Base-by-base conservation (phyloP, 106 monocot genomes). In the Cymbidium sinense region DNA sequence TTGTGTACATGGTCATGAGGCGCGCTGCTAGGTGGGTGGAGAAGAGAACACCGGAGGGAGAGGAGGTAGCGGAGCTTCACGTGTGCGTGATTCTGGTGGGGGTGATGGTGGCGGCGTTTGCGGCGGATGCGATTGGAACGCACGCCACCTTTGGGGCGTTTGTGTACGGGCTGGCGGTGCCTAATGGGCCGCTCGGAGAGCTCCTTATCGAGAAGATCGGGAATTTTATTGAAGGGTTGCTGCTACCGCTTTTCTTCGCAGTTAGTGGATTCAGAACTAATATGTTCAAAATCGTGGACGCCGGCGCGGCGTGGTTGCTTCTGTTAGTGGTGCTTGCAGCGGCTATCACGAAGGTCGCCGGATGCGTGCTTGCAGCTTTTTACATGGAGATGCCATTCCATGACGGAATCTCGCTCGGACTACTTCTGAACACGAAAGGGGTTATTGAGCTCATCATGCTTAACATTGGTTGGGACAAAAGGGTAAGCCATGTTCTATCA, bases 391-490 rank as follows among this genome's bases (percentile, higher is more conserved):
- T 84, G 83, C 84, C 84, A 0, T 55, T 78, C 6, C 69, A 75
- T 5, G 88, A 87, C 3, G 91, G 87, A 0, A 27, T 88, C 11
- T 70, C 87, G 0, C 79, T 88, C 9, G 86, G 88, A 28, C 30
- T 91, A 15, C 75, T 91, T 23, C 77, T 91, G 82, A 91, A 82
- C 79, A 80, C 91, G 10, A 91, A 88, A 37, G 91, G 91, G 23
- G 33, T 86, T 50, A 35, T 91, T 34, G 91, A 91, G 77, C 76
- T 91, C n/a, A 76, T 88, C 72, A 58, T 88, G 21, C 91, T 91
- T 54, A 81, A 86, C 76, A 84, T 91, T 30, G 91, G 80, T 5
- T 58, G 76, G 12, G 88, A 88, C 39, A 88, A 88, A 37, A 27
- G 65, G 75, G 85, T 86, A 71, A 4, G 23, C 12, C 39, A 31